Conservation (phyloP, 371 early-diverging fungal species). For the Paraphysoderma sedebokerense region DNA sequence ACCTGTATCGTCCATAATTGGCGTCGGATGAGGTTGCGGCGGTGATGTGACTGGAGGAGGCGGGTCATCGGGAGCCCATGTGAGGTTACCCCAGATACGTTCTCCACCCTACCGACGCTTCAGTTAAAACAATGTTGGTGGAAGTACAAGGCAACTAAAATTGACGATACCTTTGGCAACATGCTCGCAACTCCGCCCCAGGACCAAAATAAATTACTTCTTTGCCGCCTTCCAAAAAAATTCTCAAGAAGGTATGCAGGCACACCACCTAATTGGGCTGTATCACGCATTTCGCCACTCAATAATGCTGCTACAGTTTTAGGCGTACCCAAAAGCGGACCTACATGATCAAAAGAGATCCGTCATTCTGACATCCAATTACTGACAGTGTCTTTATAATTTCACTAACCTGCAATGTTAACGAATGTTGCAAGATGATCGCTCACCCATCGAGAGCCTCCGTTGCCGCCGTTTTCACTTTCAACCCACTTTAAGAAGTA, state of each 20-base stretch:
- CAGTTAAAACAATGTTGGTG: too few relatives aligned
- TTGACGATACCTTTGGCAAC: too few relatives aligned
- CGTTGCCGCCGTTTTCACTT: slow-evolving; percentile 43
- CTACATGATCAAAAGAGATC: too few relatives aligned
- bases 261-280: slow-evolving; percentile 60
- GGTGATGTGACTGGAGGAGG: too few relatives aligned
- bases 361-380: too few relatives aligned
- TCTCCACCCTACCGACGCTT: too few relatives aligned
- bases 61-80: too few relatives aligned
- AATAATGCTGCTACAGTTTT: slow-evolving; percentile 60
- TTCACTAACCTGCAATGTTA: slow-evolving; percentile 78
- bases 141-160: too few relatives aligned
- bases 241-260: slow-evolving; percentile 65
- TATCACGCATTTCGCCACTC: slow-evolving; percentile 74
- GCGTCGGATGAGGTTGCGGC: too few relatives aligned
- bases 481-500: slow-evolving; percentile 91
- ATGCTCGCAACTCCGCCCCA: slow-evolving; percentile 65
- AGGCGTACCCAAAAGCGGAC: slow-evolving; percentile 75
- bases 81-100: slow-evolving; percentile 65
- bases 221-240: slow-evolving; percentile 62
- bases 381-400: too few relatives aligned
- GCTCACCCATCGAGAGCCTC: slow-evolving; percentile 61
- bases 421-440: slow-evolving; percentile 65
- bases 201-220: slow-evolving; percentile 57
- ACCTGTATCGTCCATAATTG: too few relatives aligned